A percentile compares a stretch with the other conserved stretches of the same genome.
These are phyloP conservation scores for Beauveria medogensis DNA, from an alignment of 2,329 filamentous ascomycete species.

Conservation along the genomic window DNA sequence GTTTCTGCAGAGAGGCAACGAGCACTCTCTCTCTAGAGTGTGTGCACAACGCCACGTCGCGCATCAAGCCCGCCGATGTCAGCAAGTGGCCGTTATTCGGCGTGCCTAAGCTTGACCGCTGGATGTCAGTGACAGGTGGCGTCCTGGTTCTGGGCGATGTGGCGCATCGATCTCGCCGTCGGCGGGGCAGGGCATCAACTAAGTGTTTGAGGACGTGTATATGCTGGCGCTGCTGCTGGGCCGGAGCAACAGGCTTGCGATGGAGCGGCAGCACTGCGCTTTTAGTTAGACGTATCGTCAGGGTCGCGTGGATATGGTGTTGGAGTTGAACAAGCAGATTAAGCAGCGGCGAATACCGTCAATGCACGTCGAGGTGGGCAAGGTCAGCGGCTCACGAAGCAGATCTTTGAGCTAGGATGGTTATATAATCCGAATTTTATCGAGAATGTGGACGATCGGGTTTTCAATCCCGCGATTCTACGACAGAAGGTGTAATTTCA, in stretches of 20 bases:
- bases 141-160: conserved; percentile 41
- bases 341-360: conserved; percentile 38
- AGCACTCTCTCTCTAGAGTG: conserved; percentile 30
- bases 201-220: conserved; percentile 43
- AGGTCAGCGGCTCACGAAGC: conserved; percentile 19
- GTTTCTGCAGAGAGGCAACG: conserved; percentile 25
- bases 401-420: conserved; percentile 31
- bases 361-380: conserved; percentile 15
- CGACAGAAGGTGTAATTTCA: not conserved
- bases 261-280: conserved; percentile 23
- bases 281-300: conserved; percentile 42
- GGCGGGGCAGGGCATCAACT: conserved; percentile 38
- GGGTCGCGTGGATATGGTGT: conserved; percentile 36
- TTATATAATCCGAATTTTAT: conserved; percentile 33
- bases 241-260: conserved; percentile 16
- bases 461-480: not conserved
- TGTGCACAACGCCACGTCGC: conserved; percentile 26
- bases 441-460: conserved; percentile 10
- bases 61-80: conserved; percentile 24
- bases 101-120: conserved; percentile 37
- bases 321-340: conserved; percentile 40
- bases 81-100: conserved; percentile 43
- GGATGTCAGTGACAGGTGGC: conserved; percentile 29
- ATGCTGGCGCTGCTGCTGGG: conserved; percentile 33
- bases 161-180: conserved; percentile 40